These are phyloP conservation scores for Cyclocybe aegerita DNA, from an alignment of 768 basidiomycete genomes.

Conservation along the genomic window DNA sequence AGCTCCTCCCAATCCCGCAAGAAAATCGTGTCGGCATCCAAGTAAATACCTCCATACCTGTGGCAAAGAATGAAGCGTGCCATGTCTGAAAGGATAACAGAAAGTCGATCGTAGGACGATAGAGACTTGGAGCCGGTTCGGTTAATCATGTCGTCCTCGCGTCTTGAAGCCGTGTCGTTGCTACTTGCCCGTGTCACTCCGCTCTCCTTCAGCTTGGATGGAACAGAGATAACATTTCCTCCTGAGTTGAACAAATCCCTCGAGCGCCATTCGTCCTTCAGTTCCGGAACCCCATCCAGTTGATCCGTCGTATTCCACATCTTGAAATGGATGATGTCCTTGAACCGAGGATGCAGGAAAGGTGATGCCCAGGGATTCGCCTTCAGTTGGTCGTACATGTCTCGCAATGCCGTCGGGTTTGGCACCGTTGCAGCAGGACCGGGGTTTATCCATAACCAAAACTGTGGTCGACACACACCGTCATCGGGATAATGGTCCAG, in stretches of 20 bases:
- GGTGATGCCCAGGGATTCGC: conserved; percentile 93
- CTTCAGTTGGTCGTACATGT: conserved; percentile 84
- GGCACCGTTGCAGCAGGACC: conserved; percentile 92
- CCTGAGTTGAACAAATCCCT: conserved; percentile 88
- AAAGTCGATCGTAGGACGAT: conserved; percentile 83
- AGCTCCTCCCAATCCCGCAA: conserved; percentile 98
- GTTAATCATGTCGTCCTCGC: conserved; percentile 47
- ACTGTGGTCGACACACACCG: conserved; percentile 77
- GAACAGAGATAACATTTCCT: conserved; percentile 69
- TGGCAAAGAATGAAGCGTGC: conserved; percentile 97
- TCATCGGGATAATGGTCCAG: conserved; percentile 48
- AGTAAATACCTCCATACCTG: conserved; percentile 93
- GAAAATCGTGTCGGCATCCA: conserved; percentile 95
- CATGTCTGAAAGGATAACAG: conserved; percentile 95
- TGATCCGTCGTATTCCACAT: conserved; percentile 99
- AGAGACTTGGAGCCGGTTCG: conserved; percentile 87
- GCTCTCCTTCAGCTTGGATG: conserved; percentile 16
- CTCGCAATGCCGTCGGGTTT: conserved; percentile 73
- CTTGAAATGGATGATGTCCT: conserved; percentile 90
- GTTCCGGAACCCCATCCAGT: conserved; percentile 86
- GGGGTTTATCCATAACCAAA: conserved; percentile 99
- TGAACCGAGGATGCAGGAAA: conserved; percentile 90
- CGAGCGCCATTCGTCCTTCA: conserved; percentile 87
- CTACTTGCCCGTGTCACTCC: conserved; percentile 8
- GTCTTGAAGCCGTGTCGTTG: conserved; percentile 25